Base-by-base conservation (phyloP, 2,329 filamentous ascomycete species). In the Pleoardoris graminearum region DNA sequence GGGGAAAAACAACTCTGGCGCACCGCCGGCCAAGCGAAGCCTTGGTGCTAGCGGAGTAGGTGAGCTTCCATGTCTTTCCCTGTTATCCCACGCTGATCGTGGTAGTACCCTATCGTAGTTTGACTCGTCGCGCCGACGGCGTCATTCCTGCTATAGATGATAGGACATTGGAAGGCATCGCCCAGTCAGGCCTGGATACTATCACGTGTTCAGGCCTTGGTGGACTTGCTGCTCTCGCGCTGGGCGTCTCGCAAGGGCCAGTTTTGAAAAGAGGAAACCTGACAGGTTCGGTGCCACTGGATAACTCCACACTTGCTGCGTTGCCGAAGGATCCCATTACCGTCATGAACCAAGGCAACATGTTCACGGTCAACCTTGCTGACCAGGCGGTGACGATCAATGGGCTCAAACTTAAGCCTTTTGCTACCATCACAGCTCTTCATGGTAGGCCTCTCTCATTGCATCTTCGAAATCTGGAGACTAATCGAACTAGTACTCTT, bases 131-230 rank as follows among this genome's bases (percentile, higher is more conserved):
- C 6, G 37, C 19, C 1, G 32, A 19, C 3, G 23, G 50, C 2
- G 27, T 58, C 7, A 51, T 55, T 5, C 51, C 63, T 14, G 65
- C 61, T 16, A 58, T 69, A 30, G 60, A 65, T 16, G 45, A 58
- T 10, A 38, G 46, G 1, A 68, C 61, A 8, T 48, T 66, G 10
- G 58, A 62, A 46, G 12, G 35, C 3, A 49, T 62, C 4, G 56
- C 53, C 3, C 67, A 69, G 45, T 48, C 50, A 8, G 50, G 51
- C 1, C 51, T 62, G 2, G 46, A 68, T n/a, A 37, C 50, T 1
- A 46, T 68, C 1, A 68, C 63, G 1, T 69, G 67, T 39, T 53
- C 62, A 22, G 67, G 67, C 3, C 51, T 69, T 22, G 67, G 67
- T 2, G 67, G 67, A 2, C 29, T 68, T 16, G 60, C 60, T 7